Evolutionary conservation across 345 rosid species (phyloP).

Genomic region (Gynandropsis gynandra): DNA sequence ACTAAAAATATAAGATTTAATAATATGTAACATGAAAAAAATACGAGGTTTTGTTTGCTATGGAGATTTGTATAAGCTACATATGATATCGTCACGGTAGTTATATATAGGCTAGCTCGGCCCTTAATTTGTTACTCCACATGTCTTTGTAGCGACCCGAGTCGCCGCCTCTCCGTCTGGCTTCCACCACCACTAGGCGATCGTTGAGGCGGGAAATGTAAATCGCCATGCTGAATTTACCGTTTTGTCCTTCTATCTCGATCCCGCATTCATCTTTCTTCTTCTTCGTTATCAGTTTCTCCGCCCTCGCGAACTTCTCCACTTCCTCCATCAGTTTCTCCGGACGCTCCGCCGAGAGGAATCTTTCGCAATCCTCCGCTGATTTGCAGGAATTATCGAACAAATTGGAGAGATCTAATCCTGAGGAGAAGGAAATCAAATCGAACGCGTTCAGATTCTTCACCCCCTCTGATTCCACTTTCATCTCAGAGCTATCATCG

Average conservation of each 20-base stretch:
- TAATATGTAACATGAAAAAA: too few relatives aligned
- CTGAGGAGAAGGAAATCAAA: slow-evolving; percentile 70
- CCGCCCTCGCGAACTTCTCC: slow-evolving; percentile 42
- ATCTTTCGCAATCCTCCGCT: slow-evolving; percentile 43
- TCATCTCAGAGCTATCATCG: slow-evolving; percentile 36
- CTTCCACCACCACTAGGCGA: slow-evolving; percentile 59
- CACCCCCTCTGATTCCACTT: slow-evolving; percentile 12
- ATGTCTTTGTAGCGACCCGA: slow-evolving; percentile 32
- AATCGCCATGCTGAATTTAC: slow-evolving; percentile 33
- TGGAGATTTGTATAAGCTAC: too few relatives aligned
- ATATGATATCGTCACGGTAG: too few relatives aligned
- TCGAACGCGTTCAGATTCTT: slow-evolving; percentile 26
- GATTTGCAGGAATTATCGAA: slow-evolving; percentile 34
- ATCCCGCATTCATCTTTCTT: slow-evolving; percentile 44
- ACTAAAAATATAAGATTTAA: too few relatives aligned
- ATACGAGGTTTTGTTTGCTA: too few relatives aligned
- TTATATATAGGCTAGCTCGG: too few relatives aligned
- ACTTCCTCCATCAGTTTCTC: slow-evolving; percentile 50
- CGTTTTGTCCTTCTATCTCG: slow-evolving; percentile 54
- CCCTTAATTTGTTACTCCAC: slow-evolving; percentile 54
- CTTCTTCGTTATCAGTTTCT: slow-evolving; percentile 43
- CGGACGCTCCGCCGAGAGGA: slow-evolving; percentile 42
- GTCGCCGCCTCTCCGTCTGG: slow-evolving; percentile 56
- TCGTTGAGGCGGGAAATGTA: slow-evolving; percentile 57
- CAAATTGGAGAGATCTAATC: slow-evolving; percentile 62